These are phyloP conservation scores for Phialocephala sp. DNA, from an alignment of 2,329 filamentous ascomycete genomes.

Conservation along the genomic window DNA sequence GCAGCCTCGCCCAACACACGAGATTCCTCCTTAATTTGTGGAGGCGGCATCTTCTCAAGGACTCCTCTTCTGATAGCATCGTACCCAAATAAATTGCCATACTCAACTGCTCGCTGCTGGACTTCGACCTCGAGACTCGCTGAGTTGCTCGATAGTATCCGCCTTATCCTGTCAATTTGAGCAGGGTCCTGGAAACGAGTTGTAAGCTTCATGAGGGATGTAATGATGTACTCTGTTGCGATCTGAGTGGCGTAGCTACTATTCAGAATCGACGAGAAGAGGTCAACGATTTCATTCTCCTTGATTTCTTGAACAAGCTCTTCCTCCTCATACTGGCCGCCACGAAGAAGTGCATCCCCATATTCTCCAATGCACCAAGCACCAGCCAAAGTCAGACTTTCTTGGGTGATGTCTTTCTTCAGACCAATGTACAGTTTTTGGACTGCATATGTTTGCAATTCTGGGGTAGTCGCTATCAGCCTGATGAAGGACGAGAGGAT, in stretches of 20 bases:
- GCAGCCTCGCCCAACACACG: slow-evolving; percentile 84
- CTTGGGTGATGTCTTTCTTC: slow-evolving; percentile 97
- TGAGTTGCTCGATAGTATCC: slow-evolving; percentile 77
- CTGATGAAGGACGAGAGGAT: slow-evolving; percentile 97
- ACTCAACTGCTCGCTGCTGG: slow-evolving; percentile 95
- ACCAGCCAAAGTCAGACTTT: slow-evolving; percentile 89
- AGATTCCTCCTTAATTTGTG: slow-evolving; percentile 95
- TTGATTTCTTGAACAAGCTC: slow-evolving; percentile 82
- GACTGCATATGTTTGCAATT: slow-evolving; percentile 94
- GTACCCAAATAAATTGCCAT: slow-evolving; percentile 89
- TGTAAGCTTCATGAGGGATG: slow-evolving; percentile 91
- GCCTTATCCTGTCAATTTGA: slow-evolving; percentile 86
- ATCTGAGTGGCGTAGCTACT: slow-evolving; percentile 93
- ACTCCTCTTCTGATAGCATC: slow-evolving; percentile 89
- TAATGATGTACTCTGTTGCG: slow-evolving; percentile 94
- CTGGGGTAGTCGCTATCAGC: slow-evolving; percentile 90
- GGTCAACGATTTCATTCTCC: slow-evolving; percentile 87
- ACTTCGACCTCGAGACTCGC: slow-evolving; percentile 93
- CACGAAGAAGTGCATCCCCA: slow-evolving; percentile 85
- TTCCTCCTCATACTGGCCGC: slow-evolving; percentile 92
- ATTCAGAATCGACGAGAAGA: slow-evolving; percentile 91
- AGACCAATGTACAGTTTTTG: slow-evolving; percentile 91
- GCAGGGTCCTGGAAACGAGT: slow-evolving; percentile 81
- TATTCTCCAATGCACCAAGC: slow-evolving; percentile 99
- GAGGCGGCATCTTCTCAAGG: slow-evolving; percentile 95